A percentile compares a stretch with the other conserved stretches of the same genome.
These are phyloP conservation scores for Penicillium crustosum DNA, from an alignment of 2,329 filamentous ascomycete species.

Conservation along the genomic window DNA sequence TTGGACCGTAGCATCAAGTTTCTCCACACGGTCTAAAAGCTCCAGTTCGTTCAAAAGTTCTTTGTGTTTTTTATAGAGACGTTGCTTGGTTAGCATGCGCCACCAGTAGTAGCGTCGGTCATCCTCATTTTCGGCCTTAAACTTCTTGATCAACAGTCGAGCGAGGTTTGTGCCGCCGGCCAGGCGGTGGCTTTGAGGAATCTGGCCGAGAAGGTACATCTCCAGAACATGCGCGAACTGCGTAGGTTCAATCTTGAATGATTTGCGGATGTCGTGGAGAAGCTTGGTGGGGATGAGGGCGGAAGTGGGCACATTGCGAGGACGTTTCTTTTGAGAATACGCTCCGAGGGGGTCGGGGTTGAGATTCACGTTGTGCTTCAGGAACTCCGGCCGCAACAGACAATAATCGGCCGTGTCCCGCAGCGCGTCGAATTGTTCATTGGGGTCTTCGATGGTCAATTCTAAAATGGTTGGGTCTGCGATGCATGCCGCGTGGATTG, in stretches of 20 bases:
- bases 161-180: constrained; percentile 52
- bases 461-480: constrained; percentile 70
- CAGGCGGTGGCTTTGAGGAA: constrained; percentile 51
- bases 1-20: constrained; percentile 59
- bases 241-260: constrained; percentile 59
- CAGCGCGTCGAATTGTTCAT: constrained; percentile 65
- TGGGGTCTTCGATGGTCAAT: constrained; percentile 92
- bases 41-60: constrained; percentile 62
- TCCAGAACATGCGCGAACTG: constrained; percentile 64
- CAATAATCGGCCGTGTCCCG: constrained; percentile 62
- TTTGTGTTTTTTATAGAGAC: constrained; percentile 60
- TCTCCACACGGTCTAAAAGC: constrained; percentile 56
- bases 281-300: constrained; percentile 54
- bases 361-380: constrained; percentile 50
- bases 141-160: constrained; percentile 50
- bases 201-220: constrained; percentile 61
- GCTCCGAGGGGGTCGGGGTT: constrained; percentile 44
- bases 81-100: constrained; percentile 63
- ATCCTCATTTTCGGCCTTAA: constrained; percentile 50
- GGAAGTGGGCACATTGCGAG: constrained; percentile 50
- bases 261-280: constrained; percentile 51
- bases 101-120: constrained; percentile 66
- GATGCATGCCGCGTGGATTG: constrained; percentile 71
- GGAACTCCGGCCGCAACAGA: constrained; percentile 53
- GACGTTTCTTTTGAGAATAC: constrained; percentile 37